Evolutionary conservation across 2,329 filamentous ascomycete species (phyloP).

Genomic region (Sphaceloma murrayae): DNA sequence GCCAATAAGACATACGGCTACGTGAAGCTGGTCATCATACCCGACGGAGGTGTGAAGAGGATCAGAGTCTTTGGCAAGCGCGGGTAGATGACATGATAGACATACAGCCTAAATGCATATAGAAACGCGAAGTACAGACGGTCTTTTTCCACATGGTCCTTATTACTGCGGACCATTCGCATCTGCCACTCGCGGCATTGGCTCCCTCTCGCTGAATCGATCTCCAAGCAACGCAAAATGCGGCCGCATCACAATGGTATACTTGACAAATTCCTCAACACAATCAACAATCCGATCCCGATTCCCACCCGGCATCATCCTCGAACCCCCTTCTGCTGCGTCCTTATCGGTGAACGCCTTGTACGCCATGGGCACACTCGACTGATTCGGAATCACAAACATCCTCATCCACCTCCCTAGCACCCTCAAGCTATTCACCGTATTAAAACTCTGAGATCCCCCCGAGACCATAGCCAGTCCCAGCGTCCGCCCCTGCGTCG

Average conservation of each 20-base stretch:
- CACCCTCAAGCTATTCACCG: conserved; percentile 55
- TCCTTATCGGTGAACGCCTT: conserved; percentile 47
- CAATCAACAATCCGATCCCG: conserved; percentile 54
- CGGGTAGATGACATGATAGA: no score
- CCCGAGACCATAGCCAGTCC: conserved; percentile 54
- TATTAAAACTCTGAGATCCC: conserved; percentile 58
- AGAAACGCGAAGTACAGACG: no score
- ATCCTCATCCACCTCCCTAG: conserved; percentile 62
- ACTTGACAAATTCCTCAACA: conserved; percentile 55
- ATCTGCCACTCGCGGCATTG: conserved; percentile 21
- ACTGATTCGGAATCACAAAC: conserved; percentile 59
- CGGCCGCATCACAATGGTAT: conserved; percentile 54
- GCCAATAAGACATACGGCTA: conserved; percentile 60
- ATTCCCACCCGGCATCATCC: conserved; percentile 48
- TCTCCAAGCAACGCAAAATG: conserved; percentile 53
- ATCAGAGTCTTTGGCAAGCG: conserved; percentile 69
- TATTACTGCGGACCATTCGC: no score
- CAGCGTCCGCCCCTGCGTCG: conserved; percentile 56
- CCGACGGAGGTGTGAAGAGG: conserved; percentile 86
- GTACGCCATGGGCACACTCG: conserved; percentile 53
- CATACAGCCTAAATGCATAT: no score
- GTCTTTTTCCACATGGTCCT: no score
- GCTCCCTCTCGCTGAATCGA: conserved; percentile 51
- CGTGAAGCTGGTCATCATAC: conserved; percentile 84
- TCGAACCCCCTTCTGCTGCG: conserved; percentile 37